Evolutionary conservation across 1,284 basidiomycete genomes (phyloP).

Genomic region (Sporisorium iseilematis-ciliati): DNA sequence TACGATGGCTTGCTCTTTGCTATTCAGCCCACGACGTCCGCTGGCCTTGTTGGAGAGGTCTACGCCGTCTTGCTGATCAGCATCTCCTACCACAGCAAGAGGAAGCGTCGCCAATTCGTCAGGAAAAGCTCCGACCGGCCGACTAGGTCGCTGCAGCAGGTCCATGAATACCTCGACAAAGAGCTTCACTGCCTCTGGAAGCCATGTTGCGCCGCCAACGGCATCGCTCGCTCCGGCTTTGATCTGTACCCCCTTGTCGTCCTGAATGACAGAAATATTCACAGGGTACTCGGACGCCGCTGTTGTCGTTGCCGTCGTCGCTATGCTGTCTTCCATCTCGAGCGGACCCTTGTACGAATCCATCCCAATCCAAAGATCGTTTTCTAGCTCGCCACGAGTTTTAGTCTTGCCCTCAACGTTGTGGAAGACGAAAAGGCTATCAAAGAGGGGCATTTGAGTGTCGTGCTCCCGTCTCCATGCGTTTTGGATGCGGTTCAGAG

Average conservation of each 20-base stretch:
- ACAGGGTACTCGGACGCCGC: constrained; percentile 30
- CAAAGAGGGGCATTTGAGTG: constrained; percentile 5
- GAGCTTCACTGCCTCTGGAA: constrained; percentile 12
- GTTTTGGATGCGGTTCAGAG: constrained; percentile 13
- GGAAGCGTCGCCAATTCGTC: constrained; percentile 13
- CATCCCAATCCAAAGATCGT: constrained; percentile 1
- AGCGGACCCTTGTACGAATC: not conserved
- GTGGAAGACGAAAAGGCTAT: constrained; percentile 21
- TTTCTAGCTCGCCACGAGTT: not conserved
- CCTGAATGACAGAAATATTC: constrained; percentile 23
- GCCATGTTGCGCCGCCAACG: constrained; percentile 16
- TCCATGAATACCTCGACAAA: constrained; percentile 12
- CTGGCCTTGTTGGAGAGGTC: not conserved
- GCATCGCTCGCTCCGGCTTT: constrained; percentile 23
- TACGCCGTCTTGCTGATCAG: not conserved
- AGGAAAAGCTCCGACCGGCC: constrained; percentile 16
- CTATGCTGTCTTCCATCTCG: too few relatives aligned
- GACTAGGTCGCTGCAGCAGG: constrained; percentile 8
- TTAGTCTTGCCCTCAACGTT: constrained; percentile 7
- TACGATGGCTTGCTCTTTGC: constrained; percentile 15
- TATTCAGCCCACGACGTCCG: constrained; percentile 13
- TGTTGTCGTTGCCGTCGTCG: not conserved
- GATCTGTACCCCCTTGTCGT: constrained; percentile 11
- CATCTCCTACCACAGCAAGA: not conserved
- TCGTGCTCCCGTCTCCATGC: constrained; percentile 6